These are phyloP conservation scores for Boletus reticulatus DNA, from an alignment of 768 basidiomycete species.

Conservation along the genomic window DNA sequence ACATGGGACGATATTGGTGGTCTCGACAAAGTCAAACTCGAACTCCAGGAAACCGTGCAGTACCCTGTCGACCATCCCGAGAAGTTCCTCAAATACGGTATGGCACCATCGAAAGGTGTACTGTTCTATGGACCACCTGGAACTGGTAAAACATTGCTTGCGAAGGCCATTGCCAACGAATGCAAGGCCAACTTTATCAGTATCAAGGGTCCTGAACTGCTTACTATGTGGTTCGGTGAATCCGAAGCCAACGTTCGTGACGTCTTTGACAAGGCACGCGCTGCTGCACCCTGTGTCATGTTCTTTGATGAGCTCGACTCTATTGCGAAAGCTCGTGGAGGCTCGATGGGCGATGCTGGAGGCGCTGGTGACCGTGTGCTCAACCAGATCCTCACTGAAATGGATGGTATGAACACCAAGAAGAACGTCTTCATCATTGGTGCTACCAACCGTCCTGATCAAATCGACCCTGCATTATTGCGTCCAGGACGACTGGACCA, in stretches of 20 bases:
- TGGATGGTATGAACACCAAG: slow-evolving; percentile 99
- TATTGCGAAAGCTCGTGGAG: slow-evolving; percentile 95
- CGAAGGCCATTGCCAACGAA: slow-evolving; percentile 99
- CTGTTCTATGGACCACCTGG: slow-evolving; percentile 99
- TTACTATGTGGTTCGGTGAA: slow-evolving; percentile 99
- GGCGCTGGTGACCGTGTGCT: slow-evolving; percentile 98
- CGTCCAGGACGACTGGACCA: slow-evolving; percentile 99
- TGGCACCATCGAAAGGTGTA: slow-evolving; percentile 99
- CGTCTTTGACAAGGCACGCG: slow-evolving; percentile 99
- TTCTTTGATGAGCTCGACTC: slow-evolving; percentile 99
- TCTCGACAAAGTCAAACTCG: slow-evolving; percentile 98
- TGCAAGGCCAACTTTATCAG: slow-evolving; percentile 99
- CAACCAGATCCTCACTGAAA: slow-evolving; percentile 96
- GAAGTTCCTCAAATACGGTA: slow-evolving; percentile 99
- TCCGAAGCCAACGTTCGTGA: slow-evolving; percentile 99
- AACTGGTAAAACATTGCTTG: slow-evolving; percentile 98
- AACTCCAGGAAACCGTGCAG: slow-evolving; percentile 98
- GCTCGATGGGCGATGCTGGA: slow-evolving; percentile 81
- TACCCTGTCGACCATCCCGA: slow-evolving; percentile 99
- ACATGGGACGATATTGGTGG: slow-evolving; percentile 99
- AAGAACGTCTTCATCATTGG: slow-evolving; percentile 99
- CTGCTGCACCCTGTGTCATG: slow-evolving; percentile 99
- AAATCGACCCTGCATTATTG: slow-evolving; percentile 89
- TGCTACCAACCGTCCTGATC: slow-evolving; percentile 95
- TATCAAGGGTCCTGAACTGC: slow-evolving; percentile 98